Percentiles rank a stretch among this genome's conserved stretches.
Evolutionary conservation across 129 eudicot genomes (phyloP).

Genomic region (Silybum marianum): DNA sequence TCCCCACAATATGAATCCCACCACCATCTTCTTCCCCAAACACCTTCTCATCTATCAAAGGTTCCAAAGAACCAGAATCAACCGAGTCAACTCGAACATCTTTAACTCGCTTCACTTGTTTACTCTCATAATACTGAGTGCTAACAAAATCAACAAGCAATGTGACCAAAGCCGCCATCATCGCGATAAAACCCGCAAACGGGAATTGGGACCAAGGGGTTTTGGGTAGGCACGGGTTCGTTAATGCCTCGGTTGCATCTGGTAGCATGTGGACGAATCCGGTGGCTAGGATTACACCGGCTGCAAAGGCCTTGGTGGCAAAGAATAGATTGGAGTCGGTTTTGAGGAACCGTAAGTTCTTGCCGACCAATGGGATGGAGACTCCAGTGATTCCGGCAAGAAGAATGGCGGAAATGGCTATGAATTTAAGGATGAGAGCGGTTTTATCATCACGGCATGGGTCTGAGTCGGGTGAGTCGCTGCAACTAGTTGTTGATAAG

Average conservation of each 20-base stretch:
- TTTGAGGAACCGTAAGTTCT: slow-evolving; percentile 49
- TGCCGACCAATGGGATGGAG: slow-evolving; percentile 63
- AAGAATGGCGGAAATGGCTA: slow-evolving; percentile 59
- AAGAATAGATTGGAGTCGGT: slow-evolving; percentile 62
- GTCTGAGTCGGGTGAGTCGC: slow-evolving; percentile 23
- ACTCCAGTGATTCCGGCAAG: slow-evolving; percentile 58
- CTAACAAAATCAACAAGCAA: slow-evolving; percentile 64
- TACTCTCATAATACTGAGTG: slow-evolving; percentile 73
- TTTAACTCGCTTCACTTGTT: slow-evolving; percentile 45
- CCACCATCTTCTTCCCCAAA: slow-evolving; percentile 77
- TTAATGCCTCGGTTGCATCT: slow-evolving; percentile 57
- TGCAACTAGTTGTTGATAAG: slow-evolving; percentile 46
- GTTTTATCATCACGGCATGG: slow-evolving; percentile 50
- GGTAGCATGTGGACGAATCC: slow-evolving; percentile 88
- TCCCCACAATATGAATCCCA: slow-evolving; percentile 71
- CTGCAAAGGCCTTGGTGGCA: slow-evolving; percentile 80
- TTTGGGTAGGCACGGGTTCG: slow-evolving; percentile 58
- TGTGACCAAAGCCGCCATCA: slow-evolving; percentile 71
- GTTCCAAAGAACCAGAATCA: slow-evolving; percentile 35
- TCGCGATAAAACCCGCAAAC: slow-evolving; percentile 67
- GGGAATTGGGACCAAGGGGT: slow-evolving; percentile 76
- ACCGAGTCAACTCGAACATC: slow-evolving; percentile 18
- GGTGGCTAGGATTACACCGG: slow-evolving; percentile 80
- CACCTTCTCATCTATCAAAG: slow-evolving; percentile 48
- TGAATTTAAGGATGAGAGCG: slow-evolving; percentile 56